These are phyloP conservation scores for Panus rudis DNA, from an alignment of 768 basidiomycete genomes.

Conservation along the genomic window DNA sequence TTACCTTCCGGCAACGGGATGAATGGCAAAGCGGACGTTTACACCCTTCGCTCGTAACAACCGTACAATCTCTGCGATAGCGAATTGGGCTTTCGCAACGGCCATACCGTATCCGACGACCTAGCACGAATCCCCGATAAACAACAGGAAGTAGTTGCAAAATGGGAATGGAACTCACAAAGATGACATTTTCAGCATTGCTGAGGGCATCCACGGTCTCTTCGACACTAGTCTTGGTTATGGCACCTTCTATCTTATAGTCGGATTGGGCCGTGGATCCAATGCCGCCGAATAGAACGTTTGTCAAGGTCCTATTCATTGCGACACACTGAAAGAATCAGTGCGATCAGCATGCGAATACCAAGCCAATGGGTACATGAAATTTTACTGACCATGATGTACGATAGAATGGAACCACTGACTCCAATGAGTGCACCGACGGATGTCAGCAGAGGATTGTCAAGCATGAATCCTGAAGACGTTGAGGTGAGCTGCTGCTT, in stretches of 20 bases:
- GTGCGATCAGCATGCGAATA: background rate
- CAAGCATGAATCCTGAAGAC: conserved; percentile 82
- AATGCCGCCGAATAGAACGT: conserved; percentile 88
- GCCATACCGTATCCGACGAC: conserved; percentile 90
- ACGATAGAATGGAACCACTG: conserved; percentile 84
- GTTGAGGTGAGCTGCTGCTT: background rate
- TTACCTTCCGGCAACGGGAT: conserved; percentile 70
- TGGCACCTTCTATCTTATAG: conserved; percentile 76
- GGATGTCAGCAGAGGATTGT: conserved; percentile 77
- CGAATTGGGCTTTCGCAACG: conserved; percentile 83
- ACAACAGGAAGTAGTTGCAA: background rate
- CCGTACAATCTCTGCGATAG: conserved; percentile 64
- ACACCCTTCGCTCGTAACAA: conserved; percentile 68
- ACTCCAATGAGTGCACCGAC: conserved; percentile 86
- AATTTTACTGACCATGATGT: conserved; percentile 68
- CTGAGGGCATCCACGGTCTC: conserved; percentile 73
- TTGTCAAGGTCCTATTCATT: conserved; percentile 83
- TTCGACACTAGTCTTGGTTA: conserved; percentile 72
- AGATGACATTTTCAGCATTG: conserved; percentile 78
- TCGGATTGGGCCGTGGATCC: conserved; percentile 43
- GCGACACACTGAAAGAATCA: conserved; percentile 64
- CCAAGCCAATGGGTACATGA: background rate
- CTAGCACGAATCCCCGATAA: conserved; percentile 24
- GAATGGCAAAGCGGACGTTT: conserved; percentile 81
- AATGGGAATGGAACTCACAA: conserved; percentile 35